Evolutionary conservation across 1,284 basidiomycete genomes (phyloP).

Genomic region (Apiotrichum gracile): DNA sequence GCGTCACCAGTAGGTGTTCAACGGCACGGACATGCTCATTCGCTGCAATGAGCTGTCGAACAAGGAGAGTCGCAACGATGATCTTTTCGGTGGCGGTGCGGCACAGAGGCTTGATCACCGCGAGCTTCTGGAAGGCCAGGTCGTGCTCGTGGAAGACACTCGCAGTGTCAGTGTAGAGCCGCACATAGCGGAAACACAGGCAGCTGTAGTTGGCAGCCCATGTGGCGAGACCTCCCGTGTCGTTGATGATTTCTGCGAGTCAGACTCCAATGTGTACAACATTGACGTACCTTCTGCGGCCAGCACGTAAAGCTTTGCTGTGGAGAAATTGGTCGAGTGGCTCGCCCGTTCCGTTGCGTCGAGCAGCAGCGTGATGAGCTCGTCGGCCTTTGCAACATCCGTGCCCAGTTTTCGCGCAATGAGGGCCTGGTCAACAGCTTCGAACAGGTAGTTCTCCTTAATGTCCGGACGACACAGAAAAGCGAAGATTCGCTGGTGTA

Average conservation of each 20-base stretch:
- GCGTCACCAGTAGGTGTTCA: conserved; percentile 8
- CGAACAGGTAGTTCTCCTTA: conserved; percentile 27
- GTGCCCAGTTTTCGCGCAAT: conserved; percentile 11
- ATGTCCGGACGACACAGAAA: conserved; percentile 17
- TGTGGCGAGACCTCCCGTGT: conserved; percentile 13
- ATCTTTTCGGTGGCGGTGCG: conserved; percentile 19
- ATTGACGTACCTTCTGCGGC: conserved; percentile 16
- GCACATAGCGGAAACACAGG: conserved; percentile 19
- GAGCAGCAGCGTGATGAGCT: conserved; percentile 18
- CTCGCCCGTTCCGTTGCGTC: conserved; percentile 16
- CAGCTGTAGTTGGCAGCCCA: conserved; percentile 16
- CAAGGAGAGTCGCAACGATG: conserved; percentile 14
- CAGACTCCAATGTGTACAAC: background rate
- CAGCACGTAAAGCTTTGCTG: conserved; percentile 19
- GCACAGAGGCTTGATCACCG: conserved; percentile 15
- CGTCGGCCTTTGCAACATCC: conserved; percentile 9
- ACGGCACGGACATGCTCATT: conserved; percentile 14
- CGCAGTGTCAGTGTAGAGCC: conserved; percentile 18
- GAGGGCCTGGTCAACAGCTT: conserved; percentile 30
- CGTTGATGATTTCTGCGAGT: conserved; percentile 15
- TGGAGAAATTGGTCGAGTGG: conserved; percentile 17
- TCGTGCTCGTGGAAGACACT: conserved; percentile 22
- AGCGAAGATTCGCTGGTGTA: conserved; percentile 20
- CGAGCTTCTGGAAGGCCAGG: conserved; percentile 14
- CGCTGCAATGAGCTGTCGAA: conserved; percentile 22